Evolutionary conservation across 179 eudicot genomes (phyloP).

Genomic region (Pouteria campechiana): DNA sequence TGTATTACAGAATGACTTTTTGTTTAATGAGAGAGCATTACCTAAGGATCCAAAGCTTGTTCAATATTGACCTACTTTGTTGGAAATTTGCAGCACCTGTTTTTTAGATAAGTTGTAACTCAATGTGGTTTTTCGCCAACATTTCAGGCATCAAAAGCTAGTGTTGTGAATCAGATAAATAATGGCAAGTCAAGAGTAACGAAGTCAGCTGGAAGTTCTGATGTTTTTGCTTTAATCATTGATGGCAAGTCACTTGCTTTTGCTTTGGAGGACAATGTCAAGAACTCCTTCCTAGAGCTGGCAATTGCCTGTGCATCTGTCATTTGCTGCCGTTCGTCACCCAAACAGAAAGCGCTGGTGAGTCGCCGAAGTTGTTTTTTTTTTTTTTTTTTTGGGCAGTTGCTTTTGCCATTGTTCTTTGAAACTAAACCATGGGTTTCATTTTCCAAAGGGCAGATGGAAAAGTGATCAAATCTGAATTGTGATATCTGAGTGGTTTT

Average conservation of each 20-base stretch:
- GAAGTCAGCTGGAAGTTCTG: slow-evolving; percentile 29
- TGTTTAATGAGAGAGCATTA: too few relatives aligned
- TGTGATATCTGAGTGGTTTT: too few relatives aligned
- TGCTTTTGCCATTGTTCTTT: background rate
- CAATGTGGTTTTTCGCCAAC: background rate
- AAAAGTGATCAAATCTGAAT: background rate
- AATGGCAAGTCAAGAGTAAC: slow-evolving; percentile 43
- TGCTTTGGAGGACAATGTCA: slow-evolving; percentile 63
- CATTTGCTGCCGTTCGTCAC: slow-evolving; percentile 89
- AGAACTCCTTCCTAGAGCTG: slow-evolving; percentile 55
- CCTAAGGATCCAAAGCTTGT: too few relatives aligned
- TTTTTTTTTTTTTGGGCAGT: background rate
- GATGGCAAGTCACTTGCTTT: slow-evolving; percentile 85
- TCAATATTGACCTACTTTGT: too few relatives aligned
- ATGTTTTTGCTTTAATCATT: slow-evolving; percentile 73
- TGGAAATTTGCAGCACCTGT: background rate
- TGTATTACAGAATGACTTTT: too few relatives aligned
- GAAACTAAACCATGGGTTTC: too few relatives aligned
- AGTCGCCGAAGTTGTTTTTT: slow-evolving; percentile 6
- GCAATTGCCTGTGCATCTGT: slow-evolving; percentile 83
- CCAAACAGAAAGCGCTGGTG: slow-evolving; percentile 90
- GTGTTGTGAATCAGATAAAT: slow-evolving; percentile 46
- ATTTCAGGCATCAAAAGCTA: slow-evolving; percentile 53
- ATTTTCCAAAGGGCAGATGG: too few relatives aligned
- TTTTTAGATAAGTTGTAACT: background rate